Evolutionary conservation across 495 filamentous ascomycete species (phyloP).

Genomic region (Staphylotrichum longicolle): DNA sequence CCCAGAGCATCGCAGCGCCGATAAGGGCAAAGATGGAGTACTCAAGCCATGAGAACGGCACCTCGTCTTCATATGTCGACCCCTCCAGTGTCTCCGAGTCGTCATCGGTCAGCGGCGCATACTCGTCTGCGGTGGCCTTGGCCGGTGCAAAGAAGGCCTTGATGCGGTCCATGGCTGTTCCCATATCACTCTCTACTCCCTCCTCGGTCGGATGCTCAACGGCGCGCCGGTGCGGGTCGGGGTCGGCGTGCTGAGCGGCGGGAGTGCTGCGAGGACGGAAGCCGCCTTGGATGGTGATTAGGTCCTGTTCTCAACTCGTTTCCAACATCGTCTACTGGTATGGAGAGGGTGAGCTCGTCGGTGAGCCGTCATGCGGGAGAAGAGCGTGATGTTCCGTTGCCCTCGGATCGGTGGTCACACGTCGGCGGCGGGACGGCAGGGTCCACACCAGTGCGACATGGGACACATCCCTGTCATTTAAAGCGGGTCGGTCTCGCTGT

Average conservation of each 20-base stretch:
- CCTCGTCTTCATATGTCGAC: conserved; percentile 33
- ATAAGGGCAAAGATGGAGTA: conserved; percentile 85
- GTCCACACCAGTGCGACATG: too few species aligned
- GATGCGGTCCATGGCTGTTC: conserved; percentile 32
- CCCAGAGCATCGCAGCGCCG: conserved; percentile 93
- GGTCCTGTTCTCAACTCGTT: too few species aligned
- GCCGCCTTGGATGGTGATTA: too few species aligned
- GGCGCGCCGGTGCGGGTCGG: too few species aligned
- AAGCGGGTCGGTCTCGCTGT: too few species aligned
- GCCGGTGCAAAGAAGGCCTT: conserved; percentile 29
- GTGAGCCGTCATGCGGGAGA: conserved; percentile 1
- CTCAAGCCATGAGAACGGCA: conserved; percentile 70
- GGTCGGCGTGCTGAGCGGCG: too few species aligned
- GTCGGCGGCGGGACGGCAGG: background rate
- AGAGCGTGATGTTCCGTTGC: background rate
- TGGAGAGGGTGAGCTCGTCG: background rate
- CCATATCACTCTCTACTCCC: background rate
- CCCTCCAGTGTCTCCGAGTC: conserved; percentile 36
- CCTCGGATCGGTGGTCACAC: conserved; percentile 3
- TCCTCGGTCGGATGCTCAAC: too few species aligned
- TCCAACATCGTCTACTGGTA: too few species aligned
- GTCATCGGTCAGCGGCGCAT: conserved; percentile 55
- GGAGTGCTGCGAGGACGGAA: too few species aligned
- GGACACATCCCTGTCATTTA: too few species aligned
- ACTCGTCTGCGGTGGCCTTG: conserved; percentile 48